Conservation (phyloP, 441 rosid species). For the Capsella rubella region DNA sequence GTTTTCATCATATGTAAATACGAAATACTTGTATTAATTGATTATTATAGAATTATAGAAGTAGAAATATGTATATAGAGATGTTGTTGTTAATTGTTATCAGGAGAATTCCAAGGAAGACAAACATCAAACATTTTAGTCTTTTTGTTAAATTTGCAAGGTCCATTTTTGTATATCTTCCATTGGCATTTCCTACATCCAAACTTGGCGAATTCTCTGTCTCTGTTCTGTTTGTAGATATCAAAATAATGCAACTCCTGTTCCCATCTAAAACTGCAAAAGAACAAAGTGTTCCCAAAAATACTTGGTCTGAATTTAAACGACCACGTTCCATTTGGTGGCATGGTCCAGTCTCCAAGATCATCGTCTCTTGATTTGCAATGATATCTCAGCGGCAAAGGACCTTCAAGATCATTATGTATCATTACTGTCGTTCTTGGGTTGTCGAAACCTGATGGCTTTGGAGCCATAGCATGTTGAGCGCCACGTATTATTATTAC, state of each 20-base stretch:
- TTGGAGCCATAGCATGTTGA: neutral
- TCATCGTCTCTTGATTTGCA: constrained; percentile 24
- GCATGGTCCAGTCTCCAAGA: constrained; percentile 7
- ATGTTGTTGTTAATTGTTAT: neutral
- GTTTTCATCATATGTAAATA: neutral
- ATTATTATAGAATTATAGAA: neutral
- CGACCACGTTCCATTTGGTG: constrained; percentile 9
- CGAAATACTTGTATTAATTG: neutral
- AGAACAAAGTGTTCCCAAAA: constrained; percentile 17
- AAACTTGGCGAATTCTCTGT: neutral
- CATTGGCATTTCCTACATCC: neutral
- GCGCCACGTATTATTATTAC: neutral
- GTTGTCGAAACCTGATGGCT: constrained; percentile 2
- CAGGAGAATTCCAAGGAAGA: neutral
- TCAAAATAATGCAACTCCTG: neutral
- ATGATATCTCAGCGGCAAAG: neutral
- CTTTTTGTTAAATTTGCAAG: neutral
- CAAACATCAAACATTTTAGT: constrained; percentile 1
- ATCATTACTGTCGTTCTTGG: constrained; percentile 37
- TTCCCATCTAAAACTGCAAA: constrained; percentile 18
- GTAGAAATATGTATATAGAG: neutral
- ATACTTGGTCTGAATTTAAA: constrained; percentile 21
- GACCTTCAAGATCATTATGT: constrained; percentile 7
- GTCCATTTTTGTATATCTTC: neutral
- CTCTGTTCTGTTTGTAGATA: neutral